Evolutionary conservation across 1,139 yeast genomes (phyloP).

Genomic region (Wickerhamomyces sp.): DNA sequence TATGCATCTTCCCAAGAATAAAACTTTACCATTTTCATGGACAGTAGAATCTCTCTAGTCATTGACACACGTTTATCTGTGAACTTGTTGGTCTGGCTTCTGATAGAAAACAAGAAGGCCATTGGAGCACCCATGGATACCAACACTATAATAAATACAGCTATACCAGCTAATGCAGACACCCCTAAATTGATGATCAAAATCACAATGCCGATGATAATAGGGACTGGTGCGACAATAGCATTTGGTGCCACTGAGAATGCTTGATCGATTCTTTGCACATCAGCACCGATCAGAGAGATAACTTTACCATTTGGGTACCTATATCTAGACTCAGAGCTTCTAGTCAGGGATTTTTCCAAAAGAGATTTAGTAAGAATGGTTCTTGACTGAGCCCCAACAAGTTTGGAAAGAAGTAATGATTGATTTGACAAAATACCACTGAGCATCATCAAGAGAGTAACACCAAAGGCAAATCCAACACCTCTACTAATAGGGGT

Average conservation of each 20-base stretch:
- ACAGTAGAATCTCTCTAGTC: slow-evolving; percentile 47
- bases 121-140: slow-evolving; percentile 19
- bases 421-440: slow-evolving; percentile 54
- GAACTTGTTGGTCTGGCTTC: slow-evolving; percentile 38
- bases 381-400: slow-evolving; percentile 68
- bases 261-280: slow-evolving; percentile 71
- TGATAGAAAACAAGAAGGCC: too few relatives aligned
- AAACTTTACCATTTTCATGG: slow-evolving; percentile 49
- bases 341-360: slow-evolving; percentile 55
- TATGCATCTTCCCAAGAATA: slow-evolving; percentile 61
- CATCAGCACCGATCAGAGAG: slow-evolving; percentile 67
- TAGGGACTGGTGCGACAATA: slow-evolving; percentile 52
- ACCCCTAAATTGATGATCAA: slow-evolving; percentile 65
- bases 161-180: slow-evolving; percentile 61
- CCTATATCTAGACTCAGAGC: slow-evolving; percentile 48
- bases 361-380: slow-evolving; percentile 60
- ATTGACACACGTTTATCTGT: slow-evolving; percentile 47
- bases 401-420: slow-evolving; percentile 50
- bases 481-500: slow-evolving; percentile 40
- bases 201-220: slow-evolving; percentile 54
- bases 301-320: slow-evolving; percentile 64
- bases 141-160: slow-evolving; percentile 36
- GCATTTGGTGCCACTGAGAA: slow-evolving; percentile 58
- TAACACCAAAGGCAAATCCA: slow-evolving; percentile 52
- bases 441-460: slow-evolving; percentile 36